Evolutionary conservation across 2,329 filamentous ascomycete species (phyloP).

Genomic region (Alternaria triticimaculans): DNA sequence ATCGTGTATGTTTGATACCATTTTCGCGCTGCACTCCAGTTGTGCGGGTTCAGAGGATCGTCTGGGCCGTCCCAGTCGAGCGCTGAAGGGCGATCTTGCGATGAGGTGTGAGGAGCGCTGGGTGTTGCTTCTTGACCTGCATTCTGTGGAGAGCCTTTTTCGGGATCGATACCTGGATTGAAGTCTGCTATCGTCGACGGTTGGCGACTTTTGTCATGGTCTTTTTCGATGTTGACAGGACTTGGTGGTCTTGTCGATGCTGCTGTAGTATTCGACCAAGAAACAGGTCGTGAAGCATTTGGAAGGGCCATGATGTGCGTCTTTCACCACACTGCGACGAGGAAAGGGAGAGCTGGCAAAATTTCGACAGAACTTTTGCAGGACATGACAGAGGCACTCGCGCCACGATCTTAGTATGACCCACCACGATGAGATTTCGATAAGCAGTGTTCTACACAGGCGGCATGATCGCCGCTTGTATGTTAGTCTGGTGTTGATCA

Average conservation of each 20-base stretch:
- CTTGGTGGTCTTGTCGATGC: slow-evolving; percentile 14
- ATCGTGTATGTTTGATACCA: slow-evolving; percentile 20
- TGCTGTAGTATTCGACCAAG: slow-evolving; percentile 9
- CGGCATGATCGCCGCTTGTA: background rate
- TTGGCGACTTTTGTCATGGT: background rate
- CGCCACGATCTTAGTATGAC: background rate
- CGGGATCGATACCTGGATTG: background rate
- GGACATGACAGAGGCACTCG: background rate
- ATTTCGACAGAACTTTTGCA: background rate
- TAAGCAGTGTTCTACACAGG: background rate
- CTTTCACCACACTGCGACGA: background rate
- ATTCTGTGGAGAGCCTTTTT: background rate
- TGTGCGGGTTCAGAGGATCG: slow-evolving; percentile 20
- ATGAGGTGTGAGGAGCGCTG: background rate
- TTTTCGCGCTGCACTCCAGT: slow-evolving; percentile 16
- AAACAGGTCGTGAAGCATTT: background rate
- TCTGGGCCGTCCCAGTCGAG: slow-evolving; percentile 19
- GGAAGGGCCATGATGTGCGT: background rate
- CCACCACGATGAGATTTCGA: background rate
- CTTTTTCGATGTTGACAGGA: slow-evolving; percentile 4
- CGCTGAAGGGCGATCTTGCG: slow-evolving; percentile 1
- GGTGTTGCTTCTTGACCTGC: background rate
- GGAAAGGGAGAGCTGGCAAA: background rate
- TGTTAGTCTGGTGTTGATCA: background rate
- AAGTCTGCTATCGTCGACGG: background rate